phyloP scores from a whole-genome alignment of 306 rosid species.

The Erythrophleum fordii region DNA sequence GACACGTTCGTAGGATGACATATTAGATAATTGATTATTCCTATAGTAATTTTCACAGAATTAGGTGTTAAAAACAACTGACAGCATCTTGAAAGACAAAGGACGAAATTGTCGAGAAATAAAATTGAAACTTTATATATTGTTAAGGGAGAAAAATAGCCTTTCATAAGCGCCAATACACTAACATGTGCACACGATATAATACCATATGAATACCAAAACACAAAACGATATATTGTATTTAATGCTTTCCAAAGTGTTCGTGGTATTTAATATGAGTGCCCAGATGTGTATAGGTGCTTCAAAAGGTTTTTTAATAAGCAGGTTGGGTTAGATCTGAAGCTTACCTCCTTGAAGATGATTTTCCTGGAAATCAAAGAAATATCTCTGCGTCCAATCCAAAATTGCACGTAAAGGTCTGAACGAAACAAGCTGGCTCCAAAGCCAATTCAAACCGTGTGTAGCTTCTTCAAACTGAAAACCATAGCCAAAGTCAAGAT shows the following conservation, averaged over 20 bases:
- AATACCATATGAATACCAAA: no score
- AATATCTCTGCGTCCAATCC: conserved; percentile 47
- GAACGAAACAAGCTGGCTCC: conserved; percentile 49
- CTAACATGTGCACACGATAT: no score
- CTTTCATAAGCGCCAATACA: no score
- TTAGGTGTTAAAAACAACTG: not conserved
- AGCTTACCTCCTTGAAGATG: conserved; percentile 39
- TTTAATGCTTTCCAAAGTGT: no score
- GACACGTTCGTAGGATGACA: not conserved
- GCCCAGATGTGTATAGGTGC: no score
- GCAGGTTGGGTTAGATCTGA: not conserved
- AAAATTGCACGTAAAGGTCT: conserved; percentile 52
- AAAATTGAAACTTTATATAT: no score
- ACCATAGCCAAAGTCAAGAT: not conserved
- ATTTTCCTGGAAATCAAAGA: conserved; percentile 29
- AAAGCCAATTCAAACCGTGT: conserved; percentile 43
- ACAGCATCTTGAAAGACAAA: no score
- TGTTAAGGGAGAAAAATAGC: no score
- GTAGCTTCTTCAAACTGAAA: conserved; percentile 42
- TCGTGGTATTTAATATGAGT: no score
- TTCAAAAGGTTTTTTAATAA: not conserved
- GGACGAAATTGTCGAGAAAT: no score
- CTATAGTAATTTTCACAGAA: not conserved
- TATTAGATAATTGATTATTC: not conserved
- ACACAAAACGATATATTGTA: no score